A percentile compares a stretch with the other conserved stretches of the same genome.
Conservation (phyloP, 495 filamentous ascomycete species). For the Extremus antarcticus region DNA sequence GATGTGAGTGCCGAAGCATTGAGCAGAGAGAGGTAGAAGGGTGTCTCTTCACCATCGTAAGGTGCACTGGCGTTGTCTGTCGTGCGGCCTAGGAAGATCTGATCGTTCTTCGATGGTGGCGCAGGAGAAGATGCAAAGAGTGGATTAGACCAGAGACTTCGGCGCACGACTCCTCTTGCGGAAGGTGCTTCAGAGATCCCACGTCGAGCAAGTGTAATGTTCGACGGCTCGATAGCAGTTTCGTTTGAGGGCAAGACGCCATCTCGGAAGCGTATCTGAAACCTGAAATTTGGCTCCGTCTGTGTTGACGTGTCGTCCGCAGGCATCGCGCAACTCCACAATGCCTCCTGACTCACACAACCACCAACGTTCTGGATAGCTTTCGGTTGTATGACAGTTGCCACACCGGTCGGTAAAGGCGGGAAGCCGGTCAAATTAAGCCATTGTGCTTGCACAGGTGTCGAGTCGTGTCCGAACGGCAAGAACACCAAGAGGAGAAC, state of each 20-base stretch:
- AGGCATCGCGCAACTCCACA: conserved; percentile 78
- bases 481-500: conserved; percentile 13
- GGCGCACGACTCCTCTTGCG: neutral
- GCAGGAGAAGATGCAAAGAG: conserved; percentile 48
- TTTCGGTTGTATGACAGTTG: conserved; percentile 60
- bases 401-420: conserved; percentile 70
- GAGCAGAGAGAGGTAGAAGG: conserved; percentile 51
- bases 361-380: conserved; percentile 44
- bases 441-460: conserved; percentile 41
- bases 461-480: conserved; percentile 5
- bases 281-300: conserved; percentile 62
- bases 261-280: conserved; percentile 73
- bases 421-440: conserved; percentile 78
- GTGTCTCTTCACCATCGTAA: conserved; percentile 55
- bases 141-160: conserved; percentile 5
- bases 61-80: conserved; percentile 55
- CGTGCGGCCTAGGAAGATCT: conserved; percentile 69
- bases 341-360: conserved; percentile 55
- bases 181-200: neutral
- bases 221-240: conserved; percentile 15
- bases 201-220: neutral
- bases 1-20: conserved; percentile 4
- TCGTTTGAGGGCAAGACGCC: conserved; percentile 39
- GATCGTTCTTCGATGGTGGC: conserved; percentile 56
- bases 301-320: conserved; percentile 57